Evolutionary conservation across 2,329 filamentous ascomycete species (phyloP).

Genomic region (Diaporthe vaccinii): DNA sequence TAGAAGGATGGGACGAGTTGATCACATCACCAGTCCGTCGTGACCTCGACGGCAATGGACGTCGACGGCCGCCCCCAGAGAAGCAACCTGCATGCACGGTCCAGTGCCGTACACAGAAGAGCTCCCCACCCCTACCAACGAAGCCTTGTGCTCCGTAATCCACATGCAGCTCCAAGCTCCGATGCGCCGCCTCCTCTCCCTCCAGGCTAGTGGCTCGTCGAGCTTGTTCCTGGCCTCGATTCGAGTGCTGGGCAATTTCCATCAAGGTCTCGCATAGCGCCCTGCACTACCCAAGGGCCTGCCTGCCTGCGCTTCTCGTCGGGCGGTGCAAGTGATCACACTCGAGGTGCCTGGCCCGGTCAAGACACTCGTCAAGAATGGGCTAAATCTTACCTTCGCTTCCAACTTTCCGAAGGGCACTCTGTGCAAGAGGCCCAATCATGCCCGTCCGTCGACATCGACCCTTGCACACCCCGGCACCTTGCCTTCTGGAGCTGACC

Average conservation of each 20-base stretch:
- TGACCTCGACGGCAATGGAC: neutral
- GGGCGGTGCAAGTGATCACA: conserved; percentile 20
- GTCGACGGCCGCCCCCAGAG: neutral
- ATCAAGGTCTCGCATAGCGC: conserved; percentile 14
- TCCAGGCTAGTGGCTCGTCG: conserved; percentile 18
- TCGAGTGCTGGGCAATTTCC: conserved; percentile 10
- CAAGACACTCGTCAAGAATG: conserved; percentile 5
- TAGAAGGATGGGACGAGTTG: conserved; percentile 7
- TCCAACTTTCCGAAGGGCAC: conserved; percentile 30
- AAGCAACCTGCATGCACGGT: neutral
- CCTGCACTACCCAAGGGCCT: conserved; percentile 19
- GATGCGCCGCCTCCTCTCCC: conserved; percentile 21
- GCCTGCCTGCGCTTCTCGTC: conserved; percentile 12
- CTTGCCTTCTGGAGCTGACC: conserved; percentile 34
- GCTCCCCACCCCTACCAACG: neutral
- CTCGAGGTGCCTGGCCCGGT: conserved; percentile 12
- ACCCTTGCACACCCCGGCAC: conserved; percentile 19
- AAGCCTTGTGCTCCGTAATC: conserved; percentile 10
- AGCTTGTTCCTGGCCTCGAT: conserved; percentile 7
- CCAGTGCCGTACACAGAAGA: neutral
- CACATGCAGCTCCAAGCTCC: conserved; percentile 36
- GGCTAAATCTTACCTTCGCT: conserved; percentile 30
- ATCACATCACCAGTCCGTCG: conserved; percentile 18
- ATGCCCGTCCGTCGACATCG: conserved; percentile 1
- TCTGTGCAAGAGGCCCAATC: conserved; percentile 12